A percentile compares a stretch with the other conserved stretches of the same genome.
Evolutionary conservation across 2,329 filamentous ascomycete species (phyloP).

Genomic region (Monosporascus cannonballus): DNA sequence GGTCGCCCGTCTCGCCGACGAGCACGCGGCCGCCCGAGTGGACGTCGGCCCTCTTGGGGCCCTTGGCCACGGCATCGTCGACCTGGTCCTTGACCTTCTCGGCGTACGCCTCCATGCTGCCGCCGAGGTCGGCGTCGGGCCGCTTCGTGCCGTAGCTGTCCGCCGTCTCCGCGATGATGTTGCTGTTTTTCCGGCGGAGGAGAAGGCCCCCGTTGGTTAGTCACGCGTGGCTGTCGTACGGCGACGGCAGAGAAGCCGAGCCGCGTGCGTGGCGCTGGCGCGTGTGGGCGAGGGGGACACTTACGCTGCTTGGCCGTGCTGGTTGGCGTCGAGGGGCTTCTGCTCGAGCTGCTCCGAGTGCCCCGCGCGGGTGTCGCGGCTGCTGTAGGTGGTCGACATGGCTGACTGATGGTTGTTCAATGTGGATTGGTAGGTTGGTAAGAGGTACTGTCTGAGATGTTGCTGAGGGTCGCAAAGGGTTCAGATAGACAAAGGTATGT

Average conservation of each 20-base stretch:
- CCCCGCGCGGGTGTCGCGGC: constrained; percentile 1
- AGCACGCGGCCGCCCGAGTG: constrained; percentile 21
- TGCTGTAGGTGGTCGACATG: neutral
- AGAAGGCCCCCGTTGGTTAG: no score
- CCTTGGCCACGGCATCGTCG: constrained; percentile 22
- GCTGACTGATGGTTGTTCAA: neutral
- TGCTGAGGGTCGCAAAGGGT: no score
- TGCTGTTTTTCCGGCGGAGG: constrained; percentile 7
- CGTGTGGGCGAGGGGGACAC: no score
- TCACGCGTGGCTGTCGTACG: no score
- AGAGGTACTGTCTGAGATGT: neutral
- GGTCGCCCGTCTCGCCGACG: constrained; percentile 26
- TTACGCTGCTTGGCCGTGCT: constrained; percentile 15
- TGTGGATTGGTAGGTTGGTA: neutral
- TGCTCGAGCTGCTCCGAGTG: constrained; percentile 15
- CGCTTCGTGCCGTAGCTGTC: constrained; percentile 7
- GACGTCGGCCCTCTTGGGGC: constrained; percentile 24
- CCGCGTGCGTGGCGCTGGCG: no score
- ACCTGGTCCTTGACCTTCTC: constrained; percentile 25
- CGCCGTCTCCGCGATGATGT: constrained; percentile 17
- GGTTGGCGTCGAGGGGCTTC: constrained; percentile 13
- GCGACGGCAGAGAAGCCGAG: no score
- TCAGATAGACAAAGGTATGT: no score
- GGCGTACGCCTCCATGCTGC: constrained; percentile 11
- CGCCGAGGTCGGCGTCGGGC: constrained; percentile 12